Conservation (phyloP, 768 basidiomycete species). For the Tylopilus rubrobrunneus region DNA sequence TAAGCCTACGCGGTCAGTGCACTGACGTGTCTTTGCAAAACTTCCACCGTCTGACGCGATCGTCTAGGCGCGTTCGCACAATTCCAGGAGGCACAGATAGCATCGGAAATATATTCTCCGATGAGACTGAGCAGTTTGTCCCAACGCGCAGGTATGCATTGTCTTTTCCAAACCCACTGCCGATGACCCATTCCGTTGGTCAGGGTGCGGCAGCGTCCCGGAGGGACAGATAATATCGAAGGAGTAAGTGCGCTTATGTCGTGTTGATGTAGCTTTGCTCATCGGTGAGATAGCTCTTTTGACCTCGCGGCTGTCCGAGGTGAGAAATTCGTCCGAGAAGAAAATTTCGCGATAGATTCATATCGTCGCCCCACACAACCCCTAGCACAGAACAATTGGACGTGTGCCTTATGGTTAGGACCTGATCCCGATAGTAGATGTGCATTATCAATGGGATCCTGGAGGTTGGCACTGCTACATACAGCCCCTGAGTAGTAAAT, state of each 20-base stretch:
- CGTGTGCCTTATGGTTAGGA: not conserved
- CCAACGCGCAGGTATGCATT: slow-evolving; percentile 61
- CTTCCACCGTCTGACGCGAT: slow-evolving; percentile 1
- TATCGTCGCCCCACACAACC: not conserved
- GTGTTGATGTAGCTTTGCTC: not conserved
- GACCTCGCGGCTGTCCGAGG: not conserved
- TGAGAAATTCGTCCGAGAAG: not conserved
- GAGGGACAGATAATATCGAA: slow-evolving; percentile 59
- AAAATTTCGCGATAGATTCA: not conserved
- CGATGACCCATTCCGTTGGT: not conserved
- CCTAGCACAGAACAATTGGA: not conserved
- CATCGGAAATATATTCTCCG: slow-evolving; percentile 43
- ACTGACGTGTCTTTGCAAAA: not conserved
- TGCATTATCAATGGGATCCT: too few species aligned
- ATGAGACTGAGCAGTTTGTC: slow-evolving; percentile 47
- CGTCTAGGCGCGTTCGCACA: slow-evolving; percentile 33
- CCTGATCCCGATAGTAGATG: not conserved
- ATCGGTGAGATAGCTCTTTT: slow-evolving; percentile 27
- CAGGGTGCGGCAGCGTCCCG: slow-evolving; percentile 67
- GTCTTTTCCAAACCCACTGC: not conserved
- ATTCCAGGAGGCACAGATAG: slow-evolving; percentile 28
- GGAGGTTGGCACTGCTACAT: too few species aligned
- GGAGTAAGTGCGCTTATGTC: slow-evolving; percentile 27
- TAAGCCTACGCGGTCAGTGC: slow-evolving; percentile 50
- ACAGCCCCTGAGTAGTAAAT: not conserved